phyloP scores from a whole-genome alignment of 768 basidiomycete species.

The Hygrophorus pudorinus region DNA sequence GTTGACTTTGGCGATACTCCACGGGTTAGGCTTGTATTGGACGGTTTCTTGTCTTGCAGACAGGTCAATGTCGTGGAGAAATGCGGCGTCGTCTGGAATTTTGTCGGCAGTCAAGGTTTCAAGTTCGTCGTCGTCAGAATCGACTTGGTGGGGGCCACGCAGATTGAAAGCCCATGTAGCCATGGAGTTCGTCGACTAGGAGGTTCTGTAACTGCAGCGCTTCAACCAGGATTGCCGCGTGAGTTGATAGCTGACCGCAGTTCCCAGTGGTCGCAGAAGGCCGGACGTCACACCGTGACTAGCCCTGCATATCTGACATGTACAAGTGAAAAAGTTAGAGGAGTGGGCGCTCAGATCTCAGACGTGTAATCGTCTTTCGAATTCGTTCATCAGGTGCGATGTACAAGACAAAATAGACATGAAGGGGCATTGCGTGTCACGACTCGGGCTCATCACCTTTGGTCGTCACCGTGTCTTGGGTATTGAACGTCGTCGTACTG shows the following conservation, averaged over 20 bases:
- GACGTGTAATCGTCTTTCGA: no score
- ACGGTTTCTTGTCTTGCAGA: conserved; percentile 51
- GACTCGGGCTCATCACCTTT: no score
- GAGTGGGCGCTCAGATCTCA: no score
- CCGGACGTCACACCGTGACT: no score
- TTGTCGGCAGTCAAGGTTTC: conserved; percentile 1
- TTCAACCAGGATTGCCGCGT: no score
- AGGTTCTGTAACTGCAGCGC: neutral
- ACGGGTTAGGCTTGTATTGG: conserved; percentile 65
- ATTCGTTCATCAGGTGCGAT: no score
- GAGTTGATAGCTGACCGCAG: no score
- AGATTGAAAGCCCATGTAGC: conserved; percentile 29
- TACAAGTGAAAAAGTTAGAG: no score
- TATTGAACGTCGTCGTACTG: conserved; percentile 1
- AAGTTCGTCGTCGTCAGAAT: conserved; percentile 4
- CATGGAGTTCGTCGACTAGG: neutral
- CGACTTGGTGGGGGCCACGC: conserved; percentile 16
- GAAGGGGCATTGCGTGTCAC: no score
- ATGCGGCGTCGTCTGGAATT: conserved; percentile 16
- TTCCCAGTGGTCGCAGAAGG: no score
- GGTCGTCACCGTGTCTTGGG: neutral
- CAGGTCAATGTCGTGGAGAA: conserved; percentile 47
- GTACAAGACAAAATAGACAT: no score
- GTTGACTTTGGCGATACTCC: conserved; percentile 73
- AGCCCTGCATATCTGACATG: no score